These are phyloP conservation scores for Persicaria tinctoria DNA, from an alignment of 148 eudicot species.

Conservation along the genomic window DNA sequence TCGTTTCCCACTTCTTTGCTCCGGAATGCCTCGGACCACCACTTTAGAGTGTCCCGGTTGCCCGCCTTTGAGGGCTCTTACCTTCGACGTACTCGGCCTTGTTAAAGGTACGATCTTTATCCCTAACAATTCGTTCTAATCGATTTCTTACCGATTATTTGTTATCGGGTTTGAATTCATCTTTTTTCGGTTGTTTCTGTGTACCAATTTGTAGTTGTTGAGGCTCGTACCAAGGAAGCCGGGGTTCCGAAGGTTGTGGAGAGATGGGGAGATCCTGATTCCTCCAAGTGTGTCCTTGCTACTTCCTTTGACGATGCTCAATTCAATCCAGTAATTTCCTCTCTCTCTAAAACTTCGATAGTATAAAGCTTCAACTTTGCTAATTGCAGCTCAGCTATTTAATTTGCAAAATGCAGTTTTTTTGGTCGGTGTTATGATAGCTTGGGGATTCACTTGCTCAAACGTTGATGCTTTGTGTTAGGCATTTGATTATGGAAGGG, in stretches of 20 bases:
- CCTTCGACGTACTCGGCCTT: slow-evolving; percentile 76
- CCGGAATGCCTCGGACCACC: slow-evolving; percentile 82
- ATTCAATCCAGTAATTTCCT: slow-evolving; percentile 52
- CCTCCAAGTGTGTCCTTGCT: slow-evolving; percentile 58
- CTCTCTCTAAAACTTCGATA: not conserved
- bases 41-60: slow-evolving; percentile 73
- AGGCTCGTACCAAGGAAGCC: slow-evolving; percentile 61
- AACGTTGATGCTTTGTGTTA: too few relatives aligned
- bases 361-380: too few relatives aligned
- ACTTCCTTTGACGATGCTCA: slow-evolving; percentile 54
- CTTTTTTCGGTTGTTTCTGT: not conserved
- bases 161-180: not conserved
- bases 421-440: not conserved
- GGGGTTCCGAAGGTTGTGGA: slow-evolving; percentile 68
- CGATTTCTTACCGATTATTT: not conserved
- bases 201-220: slow-evolving; percentile 43
- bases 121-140: not conserved
- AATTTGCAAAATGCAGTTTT: not conserved
- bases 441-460: not conserved
- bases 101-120: slow-evolving; percentile 42
- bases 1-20: not conserved
- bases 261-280: slow-evolving; percentile 88
- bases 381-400: not conserved
- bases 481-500: not conserved
- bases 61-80: slow-evolving; percentile 77